A percentile compares a stretch with the other conserved stretches of the same genome.
Conservation (phyloP, 129 eudicot genomes). For the Flaveria trinervia region DNA sequence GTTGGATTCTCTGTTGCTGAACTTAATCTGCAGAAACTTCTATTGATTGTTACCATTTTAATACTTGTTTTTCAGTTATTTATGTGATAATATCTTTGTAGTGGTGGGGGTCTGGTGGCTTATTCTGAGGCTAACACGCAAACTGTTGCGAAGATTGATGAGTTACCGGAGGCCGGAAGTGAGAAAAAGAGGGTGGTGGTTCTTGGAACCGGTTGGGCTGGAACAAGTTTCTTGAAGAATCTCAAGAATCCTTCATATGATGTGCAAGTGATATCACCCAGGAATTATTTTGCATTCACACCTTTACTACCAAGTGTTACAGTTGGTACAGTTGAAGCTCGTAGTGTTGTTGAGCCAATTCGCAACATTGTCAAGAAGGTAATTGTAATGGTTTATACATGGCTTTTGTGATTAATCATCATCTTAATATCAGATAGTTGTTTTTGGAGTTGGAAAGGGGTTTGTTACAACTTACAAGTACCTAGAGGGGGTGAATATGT, state of each 20-base stretch:
- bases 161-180: slow-evolving; percentile 43
- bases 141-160: slow-evolving; percentile 33
- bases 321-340: slow-evolving; percentile 87
- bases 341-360: slow-evolving; percentile 91
- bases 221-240: slow-evolving; percentile 86
- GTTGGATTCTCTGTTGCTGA: neutral
- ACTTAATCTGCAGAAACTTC: neutral
- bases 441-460: neutral
- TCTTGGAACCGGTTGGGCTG: slow-evolving; percentile 99
- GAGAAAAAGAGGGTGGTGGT: slow-evolving; percentile 85
- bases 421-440: neutral
- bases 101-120: slow-evolving; percentile 86
- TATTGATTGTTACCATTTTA: neutral
- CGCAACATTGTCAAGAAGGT: slow-evolving; percentile 76
- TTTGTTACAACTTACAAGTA: neutral
- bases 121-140: slow-evolving; percentile 45
- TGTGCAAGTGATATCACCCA: slow-evolving; percentile 89
- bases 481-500: neutral
- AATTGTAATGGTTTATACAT: neutral
- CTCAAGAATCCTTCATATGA: slow-evolving; percentile 77
- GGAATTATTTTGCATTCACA: slow-evolving; percentile 92
- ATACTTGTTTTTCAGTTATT: slow-evolving; percentile 1
- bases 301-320: slow-evolving; percentile 98
- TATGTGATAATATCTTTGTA: slow-evolving; percentile 22
- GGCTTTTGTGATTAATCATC: neutral